Conservation (phyloP, 768 basidiomycete species). For the Rhodotorula babjevae region DNA sequence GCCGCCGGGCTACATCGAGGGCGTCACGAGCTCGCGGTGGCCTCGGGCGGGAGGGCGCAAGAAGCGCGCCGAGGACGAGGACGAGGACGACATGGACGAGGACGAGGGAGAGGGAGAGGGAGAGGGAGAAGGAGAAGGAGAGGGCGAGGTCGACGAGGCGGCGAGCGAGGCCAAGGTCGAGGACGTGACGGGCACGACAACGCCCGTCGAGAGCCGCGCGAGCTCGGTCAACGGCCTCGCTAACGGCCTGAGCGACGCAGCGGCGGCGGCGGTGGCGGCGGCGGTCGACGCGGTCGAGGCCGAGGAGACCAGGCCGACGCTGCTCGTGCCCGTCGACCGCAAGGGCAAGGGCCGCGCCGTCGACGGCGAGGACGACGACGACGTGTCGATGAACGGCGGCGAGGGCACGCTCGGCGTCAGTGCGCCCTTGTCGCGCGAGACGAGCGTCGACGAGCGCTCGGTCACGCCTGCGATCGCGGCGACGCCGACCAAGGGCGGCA, state of each 20-base stretch:
- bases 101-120: neutral
- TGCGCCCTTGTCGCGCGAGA: conserved; percentile 7
- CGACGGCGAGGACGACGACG: conserved; percentile 6
- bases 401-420: neutral
- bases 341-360: conserved; percentile 1
- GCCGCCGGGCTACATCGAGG: conserved; percentile 22
- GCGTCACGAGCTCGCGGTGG: conserved; percentile 21
- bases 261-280: neutral
- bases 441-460: conserved; percentile 3
- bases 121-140: neutral
- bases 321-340: neutral
- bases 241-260: neutral
- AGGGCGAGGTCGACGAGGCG: neutral
- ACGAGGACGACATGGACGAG: neutral
- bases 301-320: neutral
- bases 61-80: neutral
- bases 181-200: neutral
- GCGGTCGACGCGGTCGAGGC: neutral
- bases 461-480: neutral
- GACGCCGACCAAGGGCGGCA: neutral
- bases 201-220: conserved; percentile 6
- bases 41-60: neutral
- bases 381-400: neutral
- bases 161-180: neutral
- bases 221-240: neutral